Evolutionary conservation across 176 grass and related monocot species (phyloP).

Genomic region (Oryza brachyantha): DNA sequence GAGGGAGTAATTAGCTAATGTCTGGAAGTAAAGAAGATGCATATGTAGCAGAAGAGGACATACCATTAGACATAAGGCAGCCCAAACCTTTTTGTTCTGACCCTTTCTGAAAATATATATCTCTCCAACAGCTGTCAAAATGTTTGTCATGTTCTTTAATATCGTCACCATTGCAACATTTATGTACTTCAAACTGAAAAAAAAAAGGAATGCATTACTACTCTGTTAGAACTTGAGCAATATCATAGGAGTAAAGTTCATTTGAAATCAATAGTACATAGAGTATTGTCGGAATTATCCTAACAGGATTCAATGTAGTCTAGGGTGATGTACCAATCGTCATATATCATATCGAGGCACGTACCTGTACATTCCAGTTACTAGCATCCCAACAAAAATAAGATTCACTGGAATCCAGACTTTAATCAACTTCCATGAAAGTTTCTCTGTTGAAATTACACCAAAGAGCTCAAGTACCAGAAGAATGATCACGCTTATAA

Average conservation of each 20-base stretch:
- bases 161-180: conserved; percentile 94
- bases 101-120: conserved; percentile 72
- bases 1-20: neutral
- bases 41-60: conserved; percentile 13
- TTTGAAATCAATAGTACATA: neutral
- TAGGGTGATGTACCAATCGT: neutral
- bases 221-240: neutral
- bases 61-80: conserved; percentile 83
- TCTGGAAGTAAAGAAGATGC: conserved; percentile 1
- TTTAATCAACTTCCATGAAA: conserved; percentile 82
- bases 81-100: conserved; percentile 83
- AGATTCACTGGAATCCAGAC: conserved; percentile 86
- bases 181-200: conserved; percentile 88
- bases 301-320: neutral
- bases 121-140: conserved; percentile 81
- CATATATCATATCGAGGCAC: neutral
- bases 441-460: conserved; percentile 62
- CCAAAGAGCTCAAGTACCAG: conserved; percentile 44
- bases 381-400: conserved; percentile 83
- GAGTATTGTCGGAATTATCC: neutral
- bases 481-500: conserved; percentile 68
- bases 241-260: neutral
- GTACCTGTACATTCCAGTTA: conserved; percentile 91
- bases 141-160: conserved; percentile 90
- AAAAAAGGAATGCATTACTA: neutral